These are phyloP conservation scores for Amyloporia xantha DNA, from an alignment of 768 basidiomycete species.

Conservation along the genomic window DNA sequence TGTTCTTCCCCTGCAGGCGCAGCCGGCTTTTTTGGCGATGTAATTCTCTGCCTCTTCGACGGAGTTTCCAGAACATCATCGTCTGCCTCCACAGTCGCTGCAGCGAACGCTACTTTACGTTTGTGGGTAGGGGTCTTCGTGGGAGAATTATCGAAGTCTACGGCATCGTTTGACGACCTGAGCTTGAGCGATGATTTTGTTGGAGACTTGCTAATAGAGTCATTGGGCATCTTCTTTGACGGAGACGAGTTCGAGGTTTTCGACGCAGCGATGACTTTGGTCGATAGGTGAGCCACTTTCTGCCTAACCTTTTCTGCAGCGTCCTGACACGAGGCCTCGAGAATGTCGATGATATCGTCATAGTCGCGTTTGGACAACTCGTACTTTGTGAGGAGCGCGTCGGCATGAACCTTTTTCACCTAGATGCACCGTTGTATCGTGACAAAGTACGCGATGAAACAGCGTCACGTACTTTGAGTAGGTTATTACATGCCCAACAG, in stretches of 20 bases:
- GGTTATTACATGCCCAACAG: slow-evolving; percentile 18
- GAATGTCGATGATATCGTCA: slow-evolving; percentile 11
- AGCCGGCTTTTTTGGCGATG: slow-evolving; percentile 8
- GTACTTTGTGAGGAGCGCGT: slow-evolving; percentile 3
- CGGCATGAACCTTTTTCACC: slow-evolving; percentile 7
- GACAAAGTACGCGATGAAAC: not conserved
- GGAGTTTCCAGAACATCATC: slow-evolving; percentile 18
- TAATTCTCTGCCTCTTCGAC: slow-evolving; percentile 18
- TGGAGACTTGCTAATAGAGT: slow-evolving; percentile 13
- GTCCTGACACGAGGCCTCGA: slow-evolving; percentile 11
- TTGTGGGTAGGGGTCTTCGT: slow-evolving; percentile 21
- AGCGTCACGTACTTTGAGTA: slow-evolving; percentile 11
- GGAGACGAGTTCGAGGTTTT: not conserved
- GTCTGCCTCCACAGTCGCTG: slow-evolving; percentile 9
- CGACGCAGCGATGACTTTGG: not conserved
- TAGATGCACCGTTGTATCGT: not conserved
- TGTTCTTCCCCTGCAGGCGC: not conserved
- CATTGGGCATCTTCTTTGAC: slow-evolving; percentile 1
- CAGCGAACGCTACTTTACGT: slow-evolving; percentile 21
- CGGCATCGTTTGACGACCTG: slow-evolving; percentile 8
- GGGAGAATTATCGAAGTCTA: slow-evolving; percentile 4
- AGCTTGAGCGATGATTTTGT: slow-evolving; percentile 15
- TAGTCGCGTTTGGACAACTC: slow-evolving; percentile 8
- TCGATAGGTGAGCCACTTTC: slow-evolving; percentile 5
- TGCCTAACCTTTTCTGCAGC: slow-evolving; percentile 8